A percentile compares a stretch with the other conserved stretches of the same genome.
Conservation (phyloP, 2,329 filamentous ascomycete species). For the Metarhizium sp. region DNA sequence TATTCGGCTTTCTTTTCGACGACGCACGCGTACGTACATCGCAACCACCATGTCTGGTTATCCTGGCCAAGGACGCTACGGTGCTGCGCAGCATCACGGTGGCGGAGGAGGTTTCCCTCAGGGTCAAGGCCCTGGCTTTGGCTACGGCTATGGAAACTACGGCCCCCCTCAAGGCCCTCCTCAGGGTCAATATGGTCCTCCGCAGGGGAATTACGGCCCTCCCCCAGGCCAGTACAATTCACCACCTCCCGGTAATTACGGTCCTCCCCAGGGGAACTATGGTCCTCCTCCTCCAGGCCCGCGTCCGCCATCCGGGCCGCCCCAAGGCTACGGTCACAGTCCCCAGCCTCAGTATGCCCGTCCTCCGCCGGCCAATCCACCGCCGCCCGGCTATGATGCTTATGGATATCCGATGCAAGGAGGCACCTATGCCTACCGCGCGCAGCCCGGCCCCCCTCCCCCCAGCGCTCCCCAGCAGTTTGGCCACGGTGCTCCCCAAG, state of each 20-base stretch:
- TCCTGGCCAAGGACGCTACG: slow-evolving; percentile 31
- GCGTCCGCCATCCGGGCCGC: slow-evolving; percentile 12
- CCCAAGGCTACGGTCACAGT: slow-evolving; percentile 10
- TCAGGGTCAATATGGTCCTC: slow-evolving; percentile 4
- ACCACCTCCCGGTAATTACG: slow-evolving; percentile 16
- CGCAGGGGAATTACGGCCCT: slow-evolving; percentile 13
- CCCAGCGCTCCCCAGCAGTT: slow-evolving; percentile 46
- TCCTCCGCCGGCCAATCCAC: slow-evolving; percentile 26
- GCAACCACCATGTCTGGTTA: slow-evolving; percentile 26
- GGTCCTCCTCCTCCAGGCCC: slow-evolving; percentile 12
- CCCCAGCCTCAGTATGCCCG: slow-evolving; percentile 7
- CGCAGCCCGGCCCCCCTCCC: slow-evolving; percentile 30
- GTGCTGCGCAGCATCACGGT: slow-evolving; percentile 21
- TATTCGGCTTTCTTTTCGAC: background rate
- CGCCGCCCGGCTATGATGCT: slow-evolving; percentile 32
- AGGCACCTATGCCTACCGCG: slow-evolving; percentile 17
- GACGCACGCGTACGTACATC: background rate
- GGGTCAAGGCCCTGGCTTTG: slow-evolving; percentile 14
- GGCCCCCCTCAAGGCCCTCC: slow-evolving; percentile 13
- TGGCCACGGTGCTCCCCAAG: slow-evolving; percentile 57
- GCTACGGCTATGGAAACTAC: slow-evolving; percentile 21
- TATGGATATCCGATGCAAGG: slow-evolving; percentile 36
- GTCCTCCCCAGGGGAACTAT: slow-evolving; percentile 14
- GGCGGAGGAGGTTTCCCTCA: slow-evolving; percentile 16
- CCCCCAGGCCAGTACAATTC: slow-evolving; percentile 13